Evolutionary conservation across 495 filamentous ascomycete species (phyloP), one percentile per base, ranked within the genome.

Genomic region (Penicillium simplicissimum): DNA sequence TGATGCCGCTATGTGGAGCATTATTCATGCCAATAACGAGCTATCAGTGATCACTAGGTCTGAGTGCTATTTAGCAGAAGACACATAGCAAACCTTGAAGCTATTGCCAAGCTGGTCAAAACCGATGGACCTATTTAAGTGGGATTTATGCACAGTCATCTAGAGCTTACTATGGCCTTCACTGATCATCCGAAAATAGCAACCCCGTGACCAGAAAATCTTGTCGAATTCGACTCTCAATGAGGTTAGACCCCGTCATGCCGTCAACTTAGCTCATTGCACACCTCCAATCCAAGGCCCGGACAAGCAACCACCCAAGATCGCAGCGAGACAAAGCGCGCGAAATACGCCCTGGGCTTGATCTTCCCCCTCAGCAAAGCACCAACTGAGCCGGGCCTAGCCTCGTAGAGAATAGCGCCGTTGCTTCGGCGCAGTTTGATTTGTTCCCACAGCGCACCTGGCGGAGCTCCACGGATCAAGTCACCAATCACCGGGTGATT

Each of bases 271-370:
- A n/a, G n/a, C n/a, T n/a, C n/a, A n/a, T n/a, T n/a, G n/a, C n/a
- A n/a, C n/a, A n/a, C n/a, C n/a, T n/a, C n/a, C n/a, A n/a, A n/a
- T n/a, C n/a, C n/a, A n/a, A n/a, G n/a, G n/a, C n/a, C n/a, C n/a
- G n/a, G n/a, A n/a, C n/a, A n/a, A n/a, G n/a, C n/a, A n/a, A n/a
- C n/a, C 37, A 40, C 13, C 14, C 1, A 42, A 42, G n/a, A 42
- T 42, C n/a, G 4, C 37, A 17, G 40, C 40, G 40, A 42, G 40
- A 42, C 40, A 42, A 40, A 40, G 37, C 14, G 43, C 37, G 19
- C 38, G 47, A 59, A 47, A 53, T n/a, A 59, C 49, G 34, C 21
- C 53, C 60, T 66, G 57, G 64, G 64, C 61, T 64, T 42, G 38
- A 58, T 23, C 42, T 55, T 34, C 64, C 64, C 34, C 43, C 45